These are phyloP conservation scores for Pythium aphanidermatum DNA, from an alignment of 352 stramenopile genomes.

Conservation along the genomic window DNA sequence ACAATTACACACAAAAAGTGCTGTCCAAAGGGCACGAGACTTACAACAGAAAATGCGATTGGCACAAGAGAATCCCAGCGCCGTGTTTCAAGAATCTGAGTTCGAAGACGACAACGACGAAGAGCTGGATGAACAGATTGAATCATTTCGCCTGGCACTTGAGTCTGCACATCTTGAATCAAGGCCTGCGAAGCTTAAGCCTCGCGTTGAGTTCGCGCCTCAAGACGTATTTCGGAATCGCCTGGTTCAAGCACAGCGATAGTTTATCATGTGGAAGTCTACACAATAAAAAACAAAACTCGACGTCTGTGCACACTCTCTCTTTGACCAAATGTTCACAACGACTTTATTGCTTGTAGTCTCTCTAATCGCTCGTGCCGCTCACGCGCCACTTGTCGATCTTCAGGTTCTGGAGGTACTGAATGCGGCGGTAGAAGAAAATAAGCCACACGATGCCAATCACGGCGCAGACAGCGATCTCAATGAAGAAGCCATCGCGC, in stretches of 20 bases:
- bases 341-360: background rate
- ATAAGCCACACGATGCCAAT: constrained; percentile 64
- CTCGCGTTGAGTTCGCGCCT: constrained; percentile 57
- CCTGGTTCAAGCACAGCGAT: constrained; percentile 15
- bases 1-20: too few relatives aligned
- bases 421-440: constrained; percentile 62
- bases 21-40: constrained; percentile 5
- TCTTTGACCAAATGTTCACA: too few relatives aligned
- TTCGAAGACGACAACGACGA: constrained; percentile 80
- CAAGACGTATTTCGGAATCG: constrained; percentile 72
- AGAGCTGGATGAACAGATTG: constrained; percentile 66
- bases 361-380: constrained; percentile 10
- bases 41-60: constrained; percentile 63
- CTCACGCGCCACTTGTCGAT: constrained; percentile 75
- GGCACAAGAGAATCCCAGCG: constrained; percentile 61
- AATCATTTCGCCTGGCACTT: constrained; percentile 68
- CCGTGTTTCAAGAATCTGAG: constrained; percentile 73
- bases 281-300: constrained; percentile 1
- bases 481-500: constrained; percentile 76
- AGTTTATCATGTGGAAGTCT: constrained; percentile 10
- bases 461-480: constrained; percentile 63
- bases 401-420: constrained; percentile 74
- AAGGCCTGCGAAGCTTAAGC: constrained; percentile 47
- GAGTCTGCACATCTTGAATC: constrained; percentile 67
- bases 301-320: background rate